phyloP scores from a whole-genome alignment of 2,329 filamentous ascomycete species.

The Aspergillus arachidicola region DNA sequence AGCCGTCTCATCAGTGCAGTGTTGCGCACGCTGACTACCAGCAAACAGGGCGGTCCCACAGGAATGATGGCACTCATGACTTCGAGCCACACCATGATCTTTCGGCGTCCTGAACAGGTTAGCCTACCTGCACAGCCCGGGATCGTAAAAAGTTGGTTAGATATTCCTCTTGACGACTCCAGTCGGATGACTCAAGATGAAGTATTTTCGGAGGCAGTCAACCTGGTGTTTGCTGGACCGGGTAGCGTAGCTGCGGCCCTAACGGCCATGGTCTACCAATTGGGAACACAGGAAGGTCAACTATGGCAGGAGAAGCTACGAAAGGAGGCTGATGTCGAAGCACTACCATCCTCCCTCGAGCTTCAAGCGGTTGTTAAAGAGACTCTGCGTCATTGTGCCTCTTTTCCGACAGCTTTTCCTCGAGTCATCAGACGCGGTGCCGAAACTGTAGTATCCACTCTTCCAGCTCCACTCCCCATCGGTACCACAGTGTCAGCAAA shows the following conservation, averaged over 20 bases:
- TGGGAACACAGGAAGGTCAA: slow-evolving; percentile 17
- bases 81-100: slow-evolving; percentile 9
- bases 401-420: slow-evolving; percentile 23
- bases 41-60: background rate
- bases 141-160: slow-evolving; percentile 20
- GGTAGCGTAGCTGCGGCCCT: slow-evolving; percentile 22
- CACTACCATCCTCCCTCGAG: slow-evolving; percentile 2
- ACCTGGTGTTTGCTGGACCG: slow-evolving; percentile 21
- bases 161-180: slow-evolving; percentile 14
- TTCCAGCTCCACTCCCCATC: slow-evolving; percentile 15
- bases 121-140: slow-evolving; percentile 10
- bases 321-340: background rate
- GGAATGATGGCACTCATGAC: slow-evolving; percentile 12
- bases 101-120: slow-evolving; percentile 7
- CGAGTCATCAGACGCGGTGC: slow-evolving; percentile 21
- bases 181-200: slow-evolving; percentile 18
- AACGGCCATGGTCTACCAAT: slow-evolving; percentile 17
- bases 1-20: slow-evolving; percentile 8
- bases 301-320: slow-evolving; percentile 21
- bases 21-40: slow-evolving; percentile 6
- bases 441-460: slow-evolving; percentile 14
- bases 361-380: slow-evolving; percentile 25
- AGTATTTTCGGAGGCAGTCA: slow-evolving; percentile 16
- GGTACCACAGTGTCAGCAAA: slow-evolving; percentile 24
- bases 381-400: slow-evolving; percentile 15